Conservation (phyloP, 164 flowering plant species). For the Kalanchoe fedtschenkoi region DNA sequence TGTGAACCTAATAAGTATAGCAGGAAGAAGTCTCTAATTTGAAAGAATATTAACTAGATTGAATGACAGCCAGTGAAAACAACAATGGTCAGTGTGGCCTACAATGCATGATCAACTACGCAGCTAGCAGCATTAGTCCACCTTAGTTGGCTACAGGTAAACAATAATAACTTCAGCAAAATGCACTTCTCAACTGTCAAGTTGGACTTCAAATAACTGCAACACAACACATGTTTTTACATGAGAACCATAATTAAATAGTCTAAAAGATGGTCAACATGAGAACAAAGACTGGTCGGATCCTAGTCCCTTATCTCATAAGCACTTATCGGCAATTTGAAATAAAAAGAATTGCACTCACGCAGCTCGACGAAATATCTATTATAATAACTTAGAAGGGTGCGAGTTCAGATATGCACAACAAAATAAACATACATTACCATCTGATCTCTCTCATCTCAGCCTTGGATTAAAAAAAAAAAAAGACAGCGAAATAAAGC, state of each 20-base stretch:
- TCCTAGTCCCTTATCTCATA: neutral
- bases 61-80: neutral
- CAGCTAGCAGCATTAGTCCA: neutral
- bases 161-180: neutral
- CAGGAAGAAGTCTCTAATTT: neutral
- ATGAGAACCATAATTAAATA: neutral
- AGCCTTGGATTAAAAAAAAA: no score
- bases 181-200: slow-evolving; percentile 57
- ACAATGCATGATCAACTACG: neutral
- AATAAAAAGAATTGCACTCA: no score
- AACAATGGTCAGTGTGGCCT: neutral
- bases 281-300: neutral
- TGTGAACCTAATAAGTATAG: no score
- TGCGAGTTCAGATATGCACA: no score
- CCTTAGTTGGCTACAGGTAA: neutral
- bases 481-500: no score
- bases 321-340: no score
- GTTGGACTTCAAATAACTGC: slow-evolving; percentile 88
- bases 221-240: slow-evolving; percentile 8
- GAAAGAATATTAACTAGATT: neutral
- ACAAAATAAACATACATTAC: no score
- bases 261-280: neutral
- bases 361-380: no score
- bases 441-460: no score
- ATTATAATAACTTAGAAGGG: no score